A percentile compares a stretch with the other conserved stretches of the same genome.
Evolutionary conservation across 2,329 filamentous ascomycete genomes (phyloP).

Genomic region (Trichoderma sp.): DNA sequence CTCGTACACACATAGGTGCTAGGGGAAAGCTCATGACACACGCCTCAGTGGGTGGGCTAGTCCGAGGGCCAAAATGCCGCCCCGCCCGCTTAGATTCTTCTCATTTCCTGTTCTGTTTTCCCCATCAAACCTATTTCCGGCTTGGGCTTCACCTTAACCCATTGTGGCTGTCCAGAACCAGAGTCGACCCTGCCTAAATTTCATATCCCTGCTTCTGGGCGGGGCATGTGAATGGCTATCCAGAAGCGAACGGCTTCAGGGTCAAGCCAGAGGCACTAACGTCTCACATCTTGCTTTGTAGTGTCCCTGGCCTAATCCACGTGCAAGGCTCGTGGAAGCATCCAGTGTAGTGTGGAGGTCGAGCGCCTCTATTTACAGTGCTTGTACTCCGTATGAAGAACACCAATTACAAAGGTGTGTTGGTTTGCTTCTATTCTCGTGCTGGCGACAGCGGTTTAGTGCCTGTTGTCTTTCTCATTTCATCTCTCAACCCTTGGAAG

Average conservation of each 20-base stretch:
- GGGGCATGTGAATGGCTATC: neutral
- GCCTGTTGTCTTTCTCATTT: neutral
- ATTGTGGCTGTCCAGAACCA: slow-evolving; percentile 1
- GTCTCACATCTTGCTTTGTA: neutral
- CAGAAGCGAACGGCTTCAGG: slow-evolving; percentile 7
- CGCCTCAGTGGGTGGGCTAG: neutral
- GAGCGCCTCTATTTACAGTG: neutral
- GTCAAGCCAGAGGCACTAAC: neutral
- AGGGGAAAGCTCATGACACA: neutral
- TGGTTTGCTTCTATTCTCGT: neutral
- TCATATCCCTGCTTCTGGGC: neutral
- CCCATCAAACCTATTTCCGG: slow-evolving; percentile 7
- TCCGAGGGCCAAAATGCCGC: neutral
- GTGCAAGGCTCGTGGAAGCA: slow-evolving; percentile 9
- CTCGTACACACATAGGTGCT: neutral
- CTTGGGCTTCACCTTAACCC: slow-evolving; percentile 3
- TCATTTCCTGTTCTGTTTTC: slow-evolving; percentile 14
- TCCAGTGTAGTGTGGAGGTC: neutral
- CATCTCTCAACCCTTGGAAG: neutral
- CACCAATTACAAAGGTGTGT: neutral
- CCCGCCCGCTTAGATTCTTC: neutral
- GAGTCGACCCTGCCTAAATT: neutral
- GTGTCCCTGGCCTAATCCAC: neutral
- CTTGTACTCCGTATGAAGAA: neutral
- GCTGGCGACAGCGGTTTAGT: neutral